These are phyloP conservation scores for Neoarthrinium moseri DNA, from an alignment of 2,329 filamentous ascomycete species.

Conservation along the genomic window DNA sequence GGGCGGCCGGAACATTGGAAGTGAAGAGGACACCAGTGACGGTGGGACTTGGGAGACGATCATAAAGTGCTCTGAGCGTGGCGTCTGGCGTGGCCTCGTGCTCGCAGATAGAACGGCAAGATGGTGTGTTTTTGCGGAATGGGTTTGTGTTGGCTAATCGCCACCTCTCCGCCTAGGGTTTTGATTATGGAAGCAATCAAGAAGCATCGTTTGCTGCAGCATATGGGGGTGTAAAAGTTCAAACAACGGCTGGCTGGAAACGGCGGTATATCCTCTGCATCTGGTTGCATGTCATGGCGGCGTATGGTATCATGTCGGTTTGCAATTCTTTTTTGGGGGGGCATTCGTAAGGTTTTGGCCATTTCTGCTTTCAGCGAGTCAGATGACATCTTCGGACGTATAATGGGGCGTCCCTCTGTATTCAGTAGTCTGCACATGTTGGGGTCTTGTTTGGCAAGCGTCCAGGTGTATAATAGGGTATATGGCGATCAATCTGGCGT, in stretches of 20 bases:
- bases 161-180: too few relatives aligned
- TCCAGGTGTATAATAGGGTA: not conserved
- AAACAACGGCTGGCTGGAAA: constrained; percentile 2
- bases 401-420: not conserved
- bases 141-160: constrained; percentile 55
- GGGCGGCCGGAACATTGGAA: constrained; percentile 31
- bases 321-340: not conserved
- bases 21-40: constrained; percentile 60
- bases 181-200: constrained; percentile 13
- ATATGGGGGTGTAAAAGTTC: not conserved
- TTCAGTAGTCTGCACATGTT: not conserved
- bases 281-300: constrained; percentile 7
- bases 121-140: constrained; percentile 93
- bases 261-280: not conserved
- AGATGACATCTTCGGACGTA: not conserved
- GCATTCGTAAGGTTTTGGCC: not conserved
- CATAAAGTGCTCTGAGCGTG: constrained; percentile 83
- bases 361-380: too few relatives aligned
- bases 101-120: constrained; percentile 79
- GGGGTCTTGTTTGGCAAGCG: not conserved
- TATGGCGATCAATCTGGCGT: not conserved
- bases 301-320: not conserved
- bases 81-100: constrained; percentile 78
- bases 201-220: too few relatives aligned
- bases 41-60: constrained; percentile 85